A percentile compares a stretch with the other conserved stretches of the same genome.
phyloP scores from a whole-genome alignment of 257 asterid genomes.

The Thymus mandschuricus region DNA sequence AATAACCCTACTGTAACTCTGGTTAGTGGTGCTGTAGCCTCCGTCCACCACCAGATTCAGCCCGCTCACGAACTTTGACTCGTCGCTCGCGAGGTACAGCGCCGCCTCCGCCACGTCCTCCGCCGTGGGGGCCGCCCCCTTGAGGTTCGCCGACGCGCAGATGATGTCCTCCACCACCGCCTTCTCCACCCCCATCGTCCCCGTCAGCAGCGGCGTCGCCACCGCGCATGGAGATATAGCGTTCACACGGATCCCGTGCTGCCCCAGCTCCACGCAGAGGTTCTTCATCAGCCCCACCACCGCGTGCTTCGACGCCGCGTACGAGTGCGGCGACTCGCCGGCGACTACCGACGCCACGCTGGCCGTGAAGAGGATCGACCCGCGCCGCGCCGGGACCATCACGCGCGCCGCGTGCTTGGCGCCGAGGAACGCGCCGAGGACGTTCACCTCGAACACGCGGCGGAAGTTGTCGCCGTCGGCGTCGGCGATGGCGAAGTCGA shows the following conservation, averaged over 20 bases:
- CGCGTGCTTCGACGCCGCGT: constrained; percentile 70
- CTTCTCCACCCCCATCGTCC: constrained; percentile 51
- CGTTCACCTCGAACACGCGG: constrained; percentile 69
- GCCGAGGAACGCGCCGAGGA: constrained; percentile 64
- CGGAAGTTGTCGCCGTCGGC: constrained; percentile 60
- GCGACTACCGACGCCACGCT: constrained; percentile 56
- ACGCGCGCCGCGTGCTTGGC: constrained; percentile 75
- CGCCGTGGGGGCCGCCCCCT: constrained; percentile 58
- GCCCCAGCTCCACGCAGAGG: constrained; percentile 72
- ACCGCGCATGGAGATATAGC: constrained; percentile 78
- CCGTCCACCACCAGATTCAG: constrained; percentile 75
- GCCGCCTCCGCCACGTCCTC: constrained; percentile 93
- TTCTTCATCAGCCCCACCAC: constrained; percentile 71
- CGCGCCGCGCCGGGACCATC: constrained; percentile 73
- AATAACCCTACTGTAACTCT: constrained; percentile 45
- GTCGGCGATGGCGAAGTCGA: constrained; percentile 52
- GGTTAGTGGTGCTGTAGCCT: constrained; percentile 72
- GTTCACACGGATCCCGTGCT: constrained; percentile 68
- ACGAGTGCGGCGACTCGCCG: constrained; percentile 71
- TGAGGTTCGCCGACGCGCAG: constrained; percentile 57
- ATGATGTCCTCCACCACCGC: constrained; percentile 55
- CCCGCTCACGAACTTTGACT: constrained; percentile 67
- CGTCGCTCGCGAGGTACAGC: constrained; percentile 63
- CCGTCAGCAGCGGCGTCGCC: constrained; percentile 61
- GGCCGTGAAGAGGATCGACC: constrained; percentile 61